Evolutionary conservation across 192 early-diverging fungal genomes (phyloP).

Genomic region (Coemansia sp.): DNA sequence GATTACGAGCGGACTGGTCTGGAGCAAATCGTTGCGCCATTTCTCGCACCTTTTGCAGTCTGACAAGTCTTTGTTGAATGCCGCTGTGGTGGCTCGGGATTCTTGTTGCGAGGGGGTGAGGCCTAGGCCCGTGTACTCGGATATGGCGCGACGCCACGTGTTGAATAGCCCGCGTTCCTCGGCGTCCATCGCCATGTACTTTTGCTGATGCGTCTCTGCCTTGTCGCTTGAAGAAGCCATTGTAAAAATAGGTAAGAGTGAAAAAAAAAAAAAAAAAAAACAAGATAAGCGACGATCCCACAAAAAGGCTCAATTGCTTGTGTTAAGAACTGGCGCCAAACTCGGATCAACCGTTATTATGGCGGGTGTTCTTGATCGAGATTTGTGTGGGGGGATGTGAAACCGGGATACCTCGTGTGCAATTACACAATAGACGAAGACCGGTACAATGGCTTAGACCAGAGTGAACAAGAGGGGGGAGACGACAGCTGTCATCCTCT

Average conservation of each 20-base stretch:
- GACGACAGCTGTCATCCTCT: neutral
- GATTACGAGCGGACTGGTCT: conserved; percentile 71
- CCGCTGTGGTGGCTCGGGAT: conserved; percentile 35
- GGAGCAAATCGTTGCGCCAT: conserved; percentile 76
- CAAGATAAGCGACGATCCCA: too few relatives aligned
- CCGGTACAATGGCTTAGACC: neutral
- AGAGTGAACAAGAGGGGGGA: neutral
- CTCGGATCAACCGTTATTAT: neutral
- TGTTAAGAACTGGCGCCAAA: neutral
- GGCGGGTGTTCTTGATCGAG: neutral
- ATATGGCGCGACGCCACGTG: conserved; percentile 62
- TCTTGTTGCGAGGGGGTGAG: conserved; percentile 56
- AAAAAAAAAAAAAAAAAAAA: neutral
- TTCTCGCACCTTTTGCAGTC: conserved; percentile 72
- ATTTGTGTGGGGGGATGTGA: neutral
- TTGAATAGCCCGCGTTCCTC: conserved; percentile 66
- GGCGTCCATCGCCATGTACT: conserved; percentile 44
- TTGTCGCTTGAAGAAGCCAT: conserved; percentile 23
- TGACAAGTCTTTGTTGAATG: conserved; percentile 53
- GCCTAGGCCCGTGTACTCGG: conserved; percentile 64
- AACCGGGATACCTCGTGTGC: neutral
- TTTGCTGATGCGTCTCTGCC: conserved; percentile 17
- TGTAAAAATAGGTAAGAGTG: neutral
- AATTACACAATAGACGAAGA: neutral
- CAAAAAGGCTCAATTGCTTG: neutral